Conservation (phyloP, 2,329 filamentous ascomycete species). For the Aspergillus glaucus region DNA sequence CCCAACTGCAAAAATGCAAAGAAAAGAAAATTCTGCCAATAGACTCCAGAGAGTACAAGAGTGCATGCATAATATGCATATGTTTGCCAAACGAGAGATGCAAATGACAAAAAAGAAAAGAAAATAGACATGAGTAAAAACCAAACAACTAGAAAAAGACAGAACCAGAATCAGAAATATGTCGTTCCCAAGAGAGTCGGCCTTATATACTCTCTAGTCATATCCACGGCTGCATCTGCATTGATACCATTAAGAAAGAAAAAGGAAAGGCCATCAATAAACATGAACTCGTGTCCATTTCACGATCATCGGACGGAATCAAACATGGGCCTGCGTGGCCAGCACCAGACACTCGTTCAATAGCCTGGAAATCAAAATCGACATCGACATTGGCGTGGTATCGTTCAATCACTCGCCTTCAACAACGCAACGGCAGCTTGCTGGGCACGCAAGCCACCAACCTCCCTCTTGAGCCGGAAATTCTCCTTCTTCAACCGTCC, state of each 20-base stretch:
- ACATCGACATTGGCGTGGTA: neutral
- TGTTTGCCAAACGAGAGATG: too few species aligned
- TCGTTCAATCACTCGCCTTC: slow-evolving; percentile 24
- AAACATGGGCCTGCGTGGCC: slow-evolving; percentile 2
- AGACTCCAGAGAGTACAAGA: too few species aligned
- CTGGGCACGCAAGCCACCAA: slow-evolving; percentile 60
- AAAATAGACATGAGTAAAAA: slow-evolving; percentile 1
- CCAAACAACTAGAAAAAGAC: neutral
- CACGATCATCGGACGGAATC: neutral
- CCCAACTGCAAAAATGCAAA: too few species aligned
- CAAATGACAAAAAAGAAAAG: neutral
- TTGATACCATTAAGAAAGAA: slow-evolving; percentile 10
- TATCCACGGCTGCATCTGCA: slow-evolving; percentile 6
- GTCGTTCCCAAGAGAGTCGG: neutral
- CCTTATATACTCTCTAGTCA: neutral
- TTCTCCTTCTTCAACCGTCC: slow-evolving; percentile 79
- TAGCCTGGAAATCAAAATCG: slow-evolving; percentile 3
- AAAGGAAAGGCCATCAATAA: slow-evolving; percentile 7
- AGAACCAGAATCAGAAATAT: neutral
- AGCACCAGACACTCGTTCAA: slow-evolving; percentile 3
- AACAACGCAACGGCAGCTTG: slow-evolving; percentile 29
- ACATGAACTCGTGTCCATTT: slow-evolving; percentile 13
- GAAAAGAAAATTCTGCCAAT: too few species aligned
- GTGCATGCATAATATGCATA: too few species aligned
- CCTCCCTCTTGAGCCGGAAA: slow-evolving; percentile 71